Evolutionary conservation across 108 stramenopile species (phyloP).

Genomic region (Nitzschia inconspicua): DNA sequence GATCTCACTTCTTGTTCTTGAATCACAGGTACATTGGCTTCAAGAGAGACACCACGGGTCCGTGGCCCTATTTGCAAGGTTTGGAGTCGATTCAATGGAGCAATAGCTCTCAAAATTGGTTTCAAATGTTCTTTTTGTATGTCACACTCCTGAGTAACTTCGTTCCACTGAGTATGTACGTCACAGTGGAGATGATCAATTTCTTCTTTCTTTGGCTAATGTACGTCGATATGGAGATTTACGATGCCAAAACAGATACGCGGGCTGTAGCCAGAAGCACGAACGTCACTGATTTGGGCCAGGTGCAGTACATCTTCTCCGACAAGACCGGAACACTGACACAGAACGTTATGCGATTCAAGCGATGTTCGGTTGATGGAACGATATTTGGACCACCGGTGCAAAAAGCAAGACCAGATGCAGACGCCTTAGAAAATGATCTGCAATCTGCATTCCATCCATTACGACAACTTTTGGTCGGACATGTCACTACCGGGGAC

Average conservation of each 20-base stretch:
- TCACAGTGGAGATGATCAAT: constrained; percentile 79
- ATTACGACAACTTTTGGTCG: constrained; percentile 55
- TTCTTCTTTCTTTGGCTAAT: constrained; percentile 73
- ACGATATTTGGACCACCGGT: constrained; percentile 82
- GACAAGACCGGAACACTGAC: constrained; percentile 98
- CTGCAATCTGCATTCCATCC: constrained; percentile 39
- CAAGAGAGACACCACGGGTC: constrained; percentile 39
- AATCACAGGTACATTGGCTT: constrained; percentile 43
- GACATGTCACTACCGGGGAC: neutral
- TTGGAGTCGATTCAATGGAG: constrained; percentile 53
- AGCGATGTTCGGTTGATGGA: constrained; percentile 91
- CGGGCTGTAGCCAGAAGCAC: constrained; percentile 81
- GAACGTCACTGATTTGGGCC: constrained; percentile 90
- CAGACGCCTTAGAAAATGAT: constrained; percentile 8
- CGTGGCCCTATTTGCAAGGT: constrained; percentile 79
- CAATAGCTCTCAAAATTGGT: constrained; percentile 42
- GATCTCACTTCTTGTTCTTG: neutral
- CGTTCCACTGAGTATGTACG: constrained; percentile 89
- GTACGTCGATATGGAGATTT: constrained; percentile 86
- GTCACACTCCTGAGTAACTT: constrained; percentile 85
- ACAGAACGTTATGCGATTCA: constrained; percentile 97
- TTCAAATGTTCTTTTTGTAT: constrained; percentile 74
- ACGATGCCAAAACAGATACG: constrained; percentile 86
- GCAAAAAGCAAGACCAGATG: constrained; percentile 45
- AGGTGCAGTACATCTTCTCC: constrained; percentile 93